Base-by-base conservation (phyloP, 257 asterid genomes). In the Nyctanthes arbortristis region DNA sequence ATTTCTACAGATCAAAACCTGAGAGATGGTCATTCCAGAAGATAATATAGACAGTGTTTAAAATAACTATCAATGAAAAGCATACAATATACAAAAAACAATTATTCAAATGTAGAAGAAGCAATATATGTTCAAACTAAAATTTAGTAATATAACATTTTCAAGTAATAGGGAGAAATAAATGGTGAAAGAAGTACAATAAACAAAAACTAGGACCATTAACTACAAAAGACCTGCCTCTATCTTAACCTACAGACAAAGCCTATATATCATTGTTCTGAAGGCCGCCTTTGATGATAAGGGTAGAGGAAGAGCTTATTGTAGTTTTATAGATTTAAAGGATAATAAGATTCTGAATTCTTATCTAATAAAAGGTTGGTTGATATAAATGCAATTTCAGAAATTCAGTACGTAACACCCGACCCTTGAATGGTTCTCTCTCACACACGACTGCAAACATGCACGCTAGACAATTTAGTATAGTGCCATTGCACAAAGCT, bases 1-100 rank as follows among this genome's bases (percentile, higher is more conserved):
- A 79, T 89, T 94, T 81, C 97, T 79, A 68, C 99, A 94, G 61
- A 94, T 94, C 68, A 87, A 58, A 73, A 94, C 93, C 99, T 91
- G 91, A 58, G 61, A 73, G 69, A 69, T 73, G 68, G 71, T 57
- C 77, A 71, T 69, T 62, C 27, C 54, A 81, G 24, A 64, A 63
- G 27, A 60, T 65, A 28, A 75, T 24, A 54, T 58, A 65, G 29
- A 74, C 22, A 61, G 54, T 55, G 67, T 62, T 57, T 57, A 34
- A 63, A 30, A 68, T 31, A 63, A 40, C 25, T 18, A 61, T 55
- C 59, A 27, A 18, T 67, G 24, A 27, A 7, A 25, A 75, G 65
- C 58, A 28, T 35, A 55, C 56, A 27, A 64, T 36, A 40, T 63
- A 25, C 60, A 40, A 37, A 56, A 62, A 9, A 52, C 59, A 22